Evolutionary conservation across 2,329 filamentous ascomycete genomes (phyloP), one percentile per base, ranked within the genome.

Genomic region (Fusarium heterosporum): DNA sequence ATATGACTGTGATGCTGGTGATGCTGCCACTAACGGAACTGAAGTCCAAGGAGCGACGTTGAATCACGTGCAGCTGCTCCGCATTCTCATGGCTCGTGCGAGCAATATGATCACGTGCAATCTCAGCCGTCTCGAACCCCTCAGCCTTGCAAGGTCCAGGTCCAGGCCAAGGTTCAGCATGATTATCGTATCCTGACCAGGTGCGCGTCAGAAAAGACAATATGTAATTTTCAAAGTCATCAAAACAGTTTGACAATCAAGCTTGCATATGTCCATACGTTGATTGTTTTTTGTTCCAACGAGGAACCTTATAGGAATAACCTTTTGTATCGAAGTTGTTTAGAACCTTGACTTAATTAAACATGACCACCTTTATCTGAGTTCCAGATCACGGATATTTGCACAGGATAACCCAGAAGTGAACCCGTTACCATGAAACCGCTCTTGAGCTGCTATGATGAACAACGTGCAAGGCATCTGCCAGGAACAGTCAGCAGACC

Each of bases 11-110:
- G 62, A 69, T 64, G 60, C 64, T 65, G 64, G 57, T 41, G 68
- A 60, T 58, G 57, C 67, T 73, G 68, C 70, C 68, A 68, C 61
- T 25, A 62, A 58, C 36, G 54, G 56, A 29, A 64, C 47, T 69
- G 67, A 46, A 54, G 60, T 53, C 61, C 50, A 54, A 57, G 55
- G 52, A 64, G 60, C 70, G 68, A 52, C 56, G 64, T 55, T 26
- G 25, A 50, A 64, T 73, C 71, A 73, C 71, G 71, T 73, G 71
- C 64, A 65, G 36, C 51, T 72, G 66, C 70, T 72, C 70, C 70
- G 64, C 64, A 71, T 69, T 64, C 42, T 50, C 51, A 55, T 68
- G 64, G 67, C 57, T 68, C 55, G 65, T 73, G 69, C 64, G 67
- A 58, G 46, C 34, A 28, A 17, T 12, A 14, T n/a, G 30, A 47